Percentiles rank a stretch among this genome's conserved stretches.
Evolutionary conservation across 2,329 filamentous ascomycete species (phyloP).

Genomic region (Colletotrichum nymphaeae): DNA sequence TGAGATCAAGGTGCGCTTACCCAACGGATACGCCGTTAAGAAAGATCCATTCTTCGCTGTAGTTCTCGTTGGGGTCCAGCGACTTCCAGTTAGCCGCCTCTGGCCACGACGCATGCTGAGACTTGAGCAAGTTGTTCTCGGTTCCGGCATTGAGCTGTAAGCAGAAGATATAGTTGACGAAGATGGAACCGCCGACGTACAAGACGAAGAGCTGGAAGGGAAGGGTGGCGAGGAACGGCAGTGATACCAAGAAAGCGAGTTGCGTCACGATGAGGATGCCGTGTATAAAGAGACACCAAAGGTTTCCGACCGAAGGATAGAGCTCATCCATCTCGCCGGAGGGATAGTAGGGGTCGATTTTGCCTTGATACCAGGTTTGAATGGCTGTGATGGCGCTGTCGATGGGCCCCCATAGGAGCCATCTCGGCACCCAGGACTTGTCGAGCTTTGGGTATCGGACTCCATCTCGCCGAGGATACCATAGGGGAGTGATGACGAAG

Average conservation of each 20-base stretch:
- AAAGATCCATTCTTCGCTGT: slow-evolving; percentile 82
- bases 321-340: slow-evolving; percentile 73
- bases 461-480: neutral
- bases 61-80: slow-evolving; percentile 46
- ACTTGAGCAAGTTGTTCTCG: slow-evolving; percentile 51
- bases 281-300: slow-evolving; percentile 69
- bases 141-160: slow-evolving; percentile 60
- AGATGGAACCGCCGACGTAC: slow-evolving; percentile 55
- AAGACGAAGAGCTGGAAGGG: slow-evolving; percentile 60
- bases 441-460: neutral
- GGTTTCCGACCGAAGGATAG: slow-evolving; percentile 66
- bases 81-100: slow-evolving; percentile 19
- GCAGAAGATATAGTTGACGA: slow-evolving; percentile 63
- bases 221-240: slow-evolving; percentile 60
- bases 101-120: slow-evolving; percentile 64
- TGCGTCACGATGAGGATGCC: slow-evolving; percentile 69
- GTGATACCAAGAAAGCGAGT: slow-evolving; percentile 65
- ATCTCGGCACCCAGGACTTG: neutral
- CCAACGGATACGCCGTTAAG: slow-evolving; percentile 77
- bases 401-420: neutral
- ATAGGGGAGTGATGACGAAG: slow-evolving; percentile 10
- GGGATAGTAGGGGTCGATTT: slow-evolving; percentile 43
- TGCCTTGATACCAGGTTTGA: neutral
- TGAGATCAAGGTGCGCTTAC: slow-evolving; percentile 50
- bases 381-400: neutral